Evolutionary conservation across 768 basidiomycete species (phyloP), one percentile per base, ranked within the genome.

Genomic region (Boletus patriciae): DNA sequence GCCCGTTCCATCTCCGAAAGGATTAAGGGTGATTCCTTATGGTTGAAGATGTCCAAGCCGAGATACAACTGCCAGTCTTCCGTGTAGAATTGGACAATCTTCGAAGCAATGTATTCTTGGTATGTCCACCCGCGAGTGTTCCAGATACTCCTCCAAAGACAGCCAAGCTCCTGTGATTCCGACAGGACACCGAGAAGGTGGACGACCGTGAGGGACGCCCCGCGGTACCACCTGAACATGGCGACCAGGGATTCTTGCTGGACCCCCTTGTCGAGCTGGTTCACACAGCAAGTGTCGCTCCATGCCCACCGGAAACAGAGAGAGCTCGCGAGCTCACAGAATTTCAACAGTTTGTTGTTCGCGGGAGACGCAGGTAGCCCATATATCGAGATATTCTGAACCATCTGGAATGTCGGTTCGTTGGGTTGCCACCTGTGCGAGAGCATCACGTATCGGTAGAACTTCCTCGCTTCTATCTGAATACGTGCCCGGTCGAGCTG

Each of bases 201-300:
- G 15, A 59, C 46, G 1, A 60, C 1, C 0, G 59, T 60, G 1
- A 60, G 57, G 5, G 46, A 37, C 9, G 58, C 46, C 4, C 53
- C 37, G 2, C 36, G 45, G 31, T 61, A 61, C 60, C 60, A 61
- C 5, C 1, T 51, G 27, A 61, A 61, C 60, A 61, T 61, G 23
- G 60, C 52, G 5, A 60, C 46, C 19, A 60, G 3, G 0, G 60
- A 50, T 8, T 61, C 60, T 29, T 60, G 45, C 4, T 31, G 37
- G 0, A 48, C 45, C 3, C n/a, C 46, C 2, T 29, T 44, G 10
- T 43, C 46, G 1, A 11, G 3, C 27, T 45, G 29, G 2, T 61
- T 41, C 0, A 61, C 19, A 8, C 60, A 61, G 16, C 60, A 60
- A 2, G 60, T 61, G 15, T 60, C 60, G 3, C n/a, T 41, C 59